phyloP scores from a whole-genome alignment of 257 asterid genomes.

The Solanum habrochaites region DNA sequence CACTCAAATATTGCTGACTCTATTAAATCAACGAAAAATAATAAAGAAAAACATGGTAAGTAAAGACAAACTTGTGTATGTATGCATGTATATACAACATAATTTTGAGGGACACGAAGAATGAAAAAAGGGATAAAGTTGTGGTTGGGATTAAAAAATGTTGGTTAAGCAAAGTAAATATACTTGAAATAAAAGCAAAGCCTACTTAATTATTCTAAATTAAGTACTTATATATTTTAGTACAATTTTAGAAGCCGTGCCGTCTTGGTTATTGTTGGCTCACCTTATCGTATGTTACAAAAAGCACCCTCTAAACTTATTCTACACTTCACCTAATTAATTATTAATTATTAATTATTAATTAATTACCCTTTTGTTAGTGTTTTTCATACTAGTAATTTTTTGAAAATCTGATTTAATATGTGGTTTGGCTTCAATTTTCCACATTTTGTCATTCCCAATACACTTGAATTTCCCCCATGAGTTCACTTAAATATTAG shows the following conservation, averaged over 20 bases:
- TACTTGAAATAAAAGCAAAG: background rate
- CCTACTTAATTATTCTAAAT: background rate
- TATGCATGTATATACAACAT: background rate
- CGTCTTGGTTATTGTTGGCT: constrained; percentile 29
- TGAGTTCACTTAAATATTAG: background rate
- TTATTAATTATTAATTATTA: background rate
- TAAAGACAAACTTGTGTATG: background rate
- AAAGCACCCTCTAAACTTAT: constrained; percentile 8
- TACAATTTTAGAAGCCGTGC: constrained; percentile 22
- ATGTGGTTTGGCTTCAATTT: background rate
- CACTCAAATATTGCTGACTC: background rate
- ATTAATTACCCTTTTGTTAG: too few relatives aligned
- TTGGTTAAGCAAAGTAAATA: background rate
- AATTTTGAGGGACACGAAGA: background rate
- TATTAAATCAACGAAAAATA: background rate
- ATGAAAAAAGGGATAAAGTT: background rate
- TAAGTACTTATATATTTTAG: background rate
- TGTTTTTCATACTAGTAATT: too few relatives aligned
- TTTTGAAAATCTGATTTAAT: background rate
- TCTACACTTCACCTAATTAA: constrained; percentile 12
- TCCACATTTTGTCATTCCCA: constrained; percentile 5
- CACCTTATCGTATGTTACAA: background rate
- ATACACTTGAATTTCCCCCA: background rate
- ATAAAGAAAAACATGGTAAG: background rate
- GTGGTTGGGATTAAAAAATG: background rate